Conservation (phyloP, 257 asterid genomes). For the Salvia hispanica region DNA sequence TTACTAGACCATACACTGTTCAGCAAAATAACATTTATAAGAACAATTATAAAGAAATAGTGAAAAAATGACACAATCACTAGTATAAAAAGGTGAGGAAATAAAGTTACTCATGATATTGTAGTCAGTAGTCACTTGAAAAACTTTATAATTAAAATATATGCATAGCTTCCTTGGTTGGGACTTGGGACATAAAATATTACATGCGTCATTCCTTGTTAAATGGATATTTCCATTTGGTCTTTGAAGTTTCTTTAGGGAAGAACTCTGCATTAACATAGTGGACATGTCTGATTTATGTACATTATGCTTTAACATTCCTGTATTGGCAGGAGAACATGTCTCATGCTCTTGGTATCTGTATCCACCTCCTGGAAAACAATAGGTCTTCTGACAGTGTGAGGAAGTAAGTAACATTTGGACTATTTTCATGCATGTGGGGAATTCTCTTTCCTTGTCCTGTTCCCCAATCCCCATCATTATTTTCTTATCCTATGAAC, state of each 20-base stretch:
- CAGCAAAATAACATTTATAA: neutral
- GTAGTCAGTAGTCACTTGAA: neutral
- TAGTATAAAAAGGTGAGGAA: neutral
- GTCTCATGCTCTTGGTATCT: conserved; percentile 91
- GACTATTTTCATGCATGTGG: conserved; percentile 13
- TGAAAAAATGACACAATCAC: neutral
- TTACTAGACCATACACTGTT: neutral
- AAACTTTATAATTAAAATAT: neutral
- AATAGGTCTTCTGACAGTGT: conserved; percentile 96
- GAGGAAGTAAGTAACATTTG: conserved; percentile 69
- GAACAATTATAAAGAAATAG: neutral
- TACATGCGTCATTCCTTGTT: conserved; percentile 4
- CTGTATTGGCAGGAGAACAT: conserved; percentile 69
- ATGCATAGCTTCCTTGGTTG: neutral
- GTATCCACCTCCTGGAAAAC: conserved; percentile 92
- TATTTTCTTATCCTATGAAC: conserved; percentile 18
- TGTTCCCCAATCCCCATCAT: conserved; percentile 17
- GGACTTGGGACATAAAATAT: conserved; percentile 1
- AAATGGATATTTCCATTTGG: conserved; percentile 10
- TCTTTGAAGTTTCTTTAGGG: conserved; percentile 21
- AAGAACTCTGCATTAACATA: conserved; percentile 15
- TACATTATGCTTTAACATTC: conserved; percentile 33
- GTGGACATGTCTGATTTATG: conserved; percentile 26
- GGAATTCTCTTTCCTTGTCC: conserved; percentile 19
- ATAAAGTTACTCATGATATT: neutral